A percentile compares a stretch with the other conserved stretches of the same genome.
Conservation (phyloP, 2,329 filamentous ascomycete genomes). For the Cladorrhinum sp. region DNA sequence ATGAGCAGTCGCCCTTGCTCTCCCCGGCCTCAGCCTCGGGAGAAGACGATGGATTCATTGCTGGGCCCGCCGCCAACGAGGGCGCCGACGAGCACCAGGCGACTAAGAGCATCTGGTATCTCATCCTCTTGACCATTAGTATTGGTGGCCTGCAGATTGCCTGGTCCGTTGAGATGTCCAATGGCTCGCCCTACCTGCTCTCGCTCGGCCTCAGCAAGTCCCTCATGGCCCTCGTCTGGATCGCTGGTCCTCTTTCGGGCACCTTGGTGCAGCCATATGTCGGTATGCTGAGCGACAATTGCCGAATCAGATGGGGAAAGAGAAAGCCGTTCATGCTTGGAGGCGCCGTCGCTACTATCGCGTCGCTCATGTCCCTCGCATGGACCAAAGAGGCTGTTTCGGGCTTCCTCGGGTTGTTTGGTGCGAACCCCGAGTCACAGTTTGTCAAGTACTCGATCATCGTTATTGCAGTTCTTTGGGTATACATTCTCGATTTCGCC, state of each 20-base stretch:
- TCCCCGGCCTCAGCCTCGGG: constrained; percentile 35
- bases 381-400: constrained; percentile 73
- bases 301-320: constrained; percentile 70
- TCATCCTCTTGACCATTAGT: constrained; percentile 80
- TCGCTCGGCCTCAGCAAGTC: constrained; percentile 81
- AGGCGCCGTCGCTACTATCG: constrained; percentile 64
- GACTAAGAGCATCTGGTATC: constrained; percentile 80
- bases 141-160: constrained; percentile 90
- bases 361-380: constrained; percentile 66
- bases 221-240: constrained; percentile 80
- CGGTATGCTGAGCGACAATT: constrained; percentile 77
- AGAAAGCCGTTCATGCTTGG: constrained; percentile 78
- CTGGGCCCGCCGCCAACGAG: constrained; percentile 35
- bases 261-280: constrained; percentile 79
- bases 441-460: constrained; percentile 67
- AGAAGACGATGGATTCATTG: constrained; percentile 38
- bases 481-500: constrained; percentile 89
- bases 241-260: constrained; percentile 75
- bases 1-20: constrained; percentile 50
- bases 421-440: constrained; percentile 62
- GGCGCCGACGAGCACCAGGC: constrained; percentile 52
- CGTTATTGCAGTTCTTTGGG: constrained; percentile 75
- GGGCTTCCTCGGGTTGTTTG: constrained; percentile 66
- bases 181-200: constrained; percentile 81
- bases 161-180: constrained; percentile 92